Conservation (phyloP, 441 rosid genomes). For the Rhodomyrtus psidioides region DNA sequence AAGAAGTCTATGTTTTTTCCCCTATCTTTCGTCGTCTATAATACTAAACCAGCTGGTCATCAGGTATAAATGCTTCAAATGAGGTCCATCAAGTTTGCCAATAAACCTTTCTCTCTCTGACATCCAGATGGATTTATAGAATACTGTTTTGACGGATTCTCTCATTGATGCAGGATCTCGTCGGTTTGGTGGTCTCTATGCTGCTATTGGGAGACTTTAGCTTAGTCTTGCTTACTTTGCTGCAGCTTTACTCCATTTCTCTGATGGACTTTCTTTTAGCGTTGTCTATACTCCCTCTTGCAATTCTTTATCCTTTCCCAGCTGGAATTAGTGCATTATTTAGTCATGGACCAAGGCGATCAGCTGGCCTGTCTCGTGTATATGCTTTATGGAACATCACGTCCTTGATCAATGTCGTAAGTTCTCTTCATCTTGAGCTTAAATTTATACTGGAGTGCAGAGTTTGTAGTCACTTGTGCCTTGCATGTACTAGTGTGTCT, state of each 20-base stretch:
- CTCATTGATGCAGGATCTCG: slow-evolving; percentile 69
- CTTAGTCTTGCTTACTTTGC: slow-evolving; percentile 94
- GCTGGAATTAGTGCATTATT: slow-evolving; percentile 99
- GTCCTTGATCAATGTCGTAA: slow-evolving; percentile 92
- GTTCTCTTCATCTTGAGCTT: slow-evolving; percentile 16
- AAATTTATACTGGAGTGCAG: not conserved
- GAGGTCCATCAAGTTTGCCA: not conserved
- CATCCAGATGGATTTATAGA: not conserved
- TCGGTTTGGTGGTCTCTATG: slow-evolving; percentile 95
- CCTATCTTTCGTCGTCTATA: slow-evolving; percentile 88
- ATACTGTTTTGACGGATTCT: not conserved
- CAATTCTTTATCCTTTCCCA: slow-evolving; percentile 94
- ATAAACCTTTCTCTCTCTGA: not conserved
- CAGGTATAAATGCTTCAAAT: slow-evolving; percentile 42
- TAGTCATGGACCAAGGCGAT: slow-evolving; percentile 98
- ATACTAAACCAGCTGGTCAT: slow-evolving; percentile 98
- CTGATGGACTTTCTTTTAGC: slow-evolving; percentile 80
- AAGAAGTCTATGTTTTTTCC: slow-evolving; percentile 79
- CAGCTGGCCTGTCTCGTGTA: slow-evolving; percentile 94
- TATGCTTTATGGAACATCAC: slow-evolving; percentile 95
- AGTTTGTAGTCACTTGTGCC: not conserved
- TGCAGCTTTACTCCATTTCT: slow-evolving; percentile 93
- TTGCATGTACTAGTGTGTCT: not conserved
- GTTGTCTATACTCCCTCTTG: slow-evolving; percentile 86
- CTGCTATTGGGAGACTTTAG: slow-evolving; percentile 98